phyloP scores from a whole-genome alignment of 768 basidiomycete species.

The Phylloporus arenicola region DNA sequence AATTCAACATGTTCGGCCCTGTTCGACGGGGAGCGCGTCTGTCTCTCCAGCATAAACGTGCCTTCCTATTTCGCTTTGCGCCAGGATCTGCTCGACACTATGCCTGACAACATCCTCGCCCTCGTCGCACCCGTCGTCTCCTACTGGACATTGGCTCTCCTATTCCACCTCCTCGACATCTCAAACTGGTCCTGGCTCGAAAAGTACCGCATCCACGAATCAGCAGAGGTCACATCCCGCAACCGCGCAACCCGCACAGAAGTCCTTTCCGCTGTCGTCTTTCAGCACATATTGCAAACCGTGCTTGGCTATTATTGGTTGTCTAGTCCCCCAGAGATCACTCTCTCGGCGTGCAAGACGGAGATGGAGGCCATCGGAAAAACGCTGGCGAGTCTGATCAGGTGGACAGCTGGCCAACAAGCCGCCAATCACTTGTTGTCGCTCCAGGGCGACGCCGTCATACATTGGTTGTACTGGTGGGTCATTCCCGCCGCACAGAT shows the following conservation, averaged over 20 bases:
- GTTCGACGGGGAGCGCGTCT: constrained; percentile 34
- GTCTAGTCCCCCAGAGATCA: constrained; percentile 35
- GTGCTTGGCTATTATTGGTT: constrained; percentile 66
- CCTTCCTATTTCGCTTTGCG: constrained; percentile 56
- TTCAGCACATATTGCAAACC: constrained; percentile 88
- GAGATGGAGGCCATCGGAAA: constrained; percentile 39
- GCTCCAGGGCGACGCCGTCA: constrained; percentile 36
- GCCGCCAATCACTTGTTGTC: constrained; percentile 34
- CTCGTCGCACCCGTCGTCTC: constrained; percentile 69
- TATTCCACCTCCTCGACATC: constrained; percentile 82
- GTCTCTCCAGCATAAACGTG: constrained; percentile 29
- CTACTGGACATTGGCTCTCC: constrained; percentile 78
- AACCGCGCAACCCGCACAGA: constrained; percentile 69
- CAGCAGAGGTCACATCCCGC: constrained; percentile 63
- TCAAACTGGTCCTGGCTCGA: constrained; percentile 74
- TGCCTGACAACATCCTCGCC: constrained; percentile 70
- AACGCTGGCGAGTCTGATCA: constrained; percentile 36
- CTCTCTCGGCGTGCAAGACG: constrained; percentile 35
- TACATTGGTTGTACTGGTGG: constrained; percentile 90
- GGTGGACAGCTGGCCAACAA: constrained; percentile 39
- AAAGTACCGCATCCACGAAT: constrained; percentile 83
- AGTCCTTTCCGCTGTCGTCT: constrained; percentile 74
- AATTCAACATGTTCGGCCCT: constrained; percentile 34
- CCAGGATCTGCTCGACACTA: constrained; percentile 42
- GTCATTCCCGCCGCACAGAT: constrained; percentile 71